Percentiles rank a stretch among this genome's conserved stretches.
phyloP scores from a whole-genome alignment of 306 rosid genomes.

The Vicia villosa region DNA sequence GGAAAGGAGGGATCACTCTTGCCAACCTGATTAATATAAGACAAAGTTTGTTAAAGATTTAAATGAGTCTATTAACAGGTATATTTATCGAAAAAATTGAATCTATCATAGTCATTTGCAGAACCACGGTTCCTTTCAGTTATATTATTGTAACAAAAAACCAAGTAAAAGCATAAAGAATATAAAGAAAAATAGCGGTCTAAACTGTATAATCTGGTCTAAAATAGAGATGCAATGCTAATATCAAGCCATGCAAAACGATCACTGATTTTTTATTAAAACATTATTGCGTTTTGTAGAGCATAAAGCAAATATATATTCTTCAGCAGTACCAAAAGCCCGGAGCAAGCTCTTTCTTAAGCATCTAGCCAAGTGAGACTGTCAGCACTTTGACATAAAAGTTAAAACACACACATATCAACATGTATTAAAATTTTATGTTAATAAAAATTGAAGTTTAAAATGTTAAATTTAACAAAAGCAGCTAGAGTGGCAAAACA shows the following conservation, averaged over 20 bases:
- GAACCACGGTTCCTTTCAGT: constrained; percentile 13
- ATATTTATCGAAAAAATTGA: constrained; percentile 8
- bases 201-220: background rate
- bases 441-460: too few species aligned
- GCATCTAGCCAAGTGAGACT: constrained; percentile 21
- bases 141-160: constrained; percentile 15
- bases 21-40: constrained; percentile 63
- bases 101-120: constrained; percentile 10
- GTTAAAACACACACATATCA: too few species aligned
- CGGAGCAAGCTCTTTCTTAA: constrained; percentile 11
- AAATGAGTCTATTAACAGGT: constrained; percentile 8
- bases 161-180: background rate
- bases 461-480: too few species aligned
- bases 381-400: background rate
- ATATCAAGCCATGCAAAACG: constrained; percentile 3
- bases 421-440: too few species aligned
- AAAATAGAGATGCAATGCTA: background rate
- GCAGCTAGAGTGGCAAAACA: background rate
- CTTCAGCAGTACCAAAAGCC: constrained; percentile 17
- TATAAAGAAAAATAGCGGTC: background rate
- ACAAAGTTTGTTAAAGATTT: constrained; percentile 21
- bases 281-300: background rate
- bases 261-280: background rate
- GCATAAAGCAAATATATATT: constrained; percentile 3
- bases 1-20: constrained; percentile 91